Evolutionary conservation across 345 rosid genomes (phyloP), one percentile per base, ranked within the genome.

Genomic region (Draba incana): DNA sequence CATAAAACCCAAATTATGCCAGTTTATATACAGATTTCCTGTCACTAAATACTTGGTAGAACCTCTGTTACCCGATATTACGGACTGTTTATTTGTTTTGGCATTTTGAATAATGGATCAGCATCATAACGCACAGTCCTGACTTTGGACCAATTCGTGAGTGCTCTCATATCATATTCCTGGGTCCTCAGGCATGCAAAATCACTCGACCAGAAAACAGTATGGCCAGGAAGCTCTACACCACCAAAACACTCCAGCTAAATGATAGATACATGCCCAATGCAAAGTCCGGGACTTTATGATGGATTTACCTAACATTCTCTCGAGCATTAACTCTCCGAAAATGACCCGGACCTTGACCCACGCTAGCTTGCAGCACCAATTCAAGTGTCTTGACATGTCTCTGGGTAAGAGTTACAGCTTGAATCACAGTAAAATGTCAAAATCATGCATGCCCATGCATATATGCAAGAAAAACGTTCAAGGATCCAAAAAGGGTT

Each of bases 321-420:
- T 53, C 20, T 53, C 20, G 66, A 83, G 83, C 75, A 84, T 82
- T 73, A 79, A 91, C 79, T 84, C 81, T 87, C 85, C 57, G 79
- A 75, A 84, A 84, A 85, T 88, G 53, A 50, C 45, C 23, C 11
- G 0, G 23, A 43, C 43, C 33, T 39, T 39, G 52, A 53, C 41
- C 83, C 75, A 72, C 69, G 10, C n/a, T 80, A 66, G 31, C 31
- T 88, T 88, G 94, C 94, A 85, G 80, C 79, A 70, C 75, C 87
- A 88, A 85, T 80, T 54, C 73, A 81, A 85, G 63, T 68, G 78
- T 81, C 84, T 83, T 77, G 70, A 79, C 80, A 51, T 62, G 61
- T 66, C 71, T 75, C 62, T 54, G 60, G 51, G 74, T 46, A 64
- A 63, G 38, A 30, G 35, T 58, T 54, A 59, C 69, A 73, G 64